Base-by-base conservation (phyloP, 139 green algal species). In the Haematococcus lacustris region DNA sequence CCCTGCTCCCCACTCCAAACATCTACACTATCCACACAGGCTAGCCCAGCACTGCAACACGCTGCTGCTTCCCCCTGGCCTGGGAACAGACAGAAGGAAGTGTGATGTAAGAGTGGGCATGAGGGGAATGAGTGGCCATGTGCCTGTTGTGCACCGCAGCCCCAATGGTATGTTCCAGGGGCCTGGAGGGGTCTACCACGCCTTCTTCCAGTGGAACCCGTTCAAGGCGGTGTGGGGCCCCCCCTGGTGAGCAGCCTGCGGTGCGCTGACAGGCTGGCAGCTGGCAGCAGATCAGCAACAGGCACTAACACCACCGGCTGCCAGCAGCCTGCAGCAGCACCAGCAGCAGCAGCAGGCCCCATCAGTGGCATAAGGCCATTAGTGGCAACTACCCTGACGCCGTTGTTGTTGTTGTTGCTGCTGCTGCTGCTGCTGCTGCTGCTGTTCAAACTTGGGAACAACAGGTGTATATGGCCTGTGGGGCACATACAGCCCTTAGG, bases 181-280 rank as follows among this genome's bases (percentile, higher is more conserved):
- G 21, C 43, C 51, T 1, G 28, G 51, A n/a, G 71, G 43, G 47
- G 39, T 25, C 26, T 26, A 4, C 47, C 73, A 78, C 51, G 38
- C 68, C 1, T 78, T 78, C 73, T 78, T 39, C 47, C 73, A 78
- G 73, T 28, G 62, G 62, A 86, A 86, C 51, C 80, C 76, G 2
- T 38, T 38, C 1, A 53, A 38, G 0, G 66, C 73, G 2, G 32
- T 78, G 17, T 86, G 80, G 80, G 76, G 76, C 9, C 50, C 76
- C 1, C 67, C 61, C 2, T 76, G 38, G 32, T 73, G 69, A 57
- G 73, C 21, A 61, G 43, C 38, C 7, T 62, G 17, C 38, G 26
- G 28, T 35, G 28, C 4, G 32, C 28, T 35, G n/a, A 5, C 43
- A 6, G 4, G 7, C 3, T 21, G 39, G 35, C 38, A 37, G 65